Evolutionary conservation across 352 stramenopile genomes (phyloP).

Genomic region (Phytophthora idaei): DNA sequence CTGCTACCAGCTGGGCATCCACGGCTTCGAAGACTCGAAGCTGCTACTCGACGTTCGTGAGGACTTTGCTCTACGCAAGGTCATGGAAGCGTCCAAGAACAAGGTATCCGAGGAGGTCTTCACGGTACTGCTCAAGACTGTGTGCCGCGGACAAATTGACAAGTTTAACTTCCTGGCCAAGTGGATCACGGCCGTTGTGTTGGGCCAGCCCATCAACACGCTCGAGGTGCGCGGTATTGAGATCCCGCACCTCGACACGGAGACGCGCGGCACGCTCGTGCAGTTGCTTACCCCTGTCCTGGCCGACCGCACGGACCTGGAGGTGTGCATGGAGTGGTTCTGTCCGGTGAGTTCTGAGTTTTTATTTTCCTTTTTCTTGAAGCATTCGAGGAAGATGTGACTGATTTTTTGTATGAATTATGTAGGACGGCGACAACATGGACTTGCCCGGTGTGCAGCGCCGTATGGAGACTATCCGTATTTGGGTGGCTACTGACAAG

Average conservation of each 20-base stretch:
- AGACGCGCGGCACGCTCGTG: constrained; percentile 76
- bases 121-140: constrained; percentile 80
- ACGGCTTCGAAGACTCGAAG: constrained; percentile 85
- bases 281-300: constrained; percentile 82
- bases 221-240: constrained; percentile 85
- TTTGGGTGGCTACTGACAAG: constrained; percentile 89
- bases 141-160: constrained; percentile 84
- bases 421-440: constrained; percentile 70
- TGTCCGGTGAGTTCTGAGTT: constrained; percentile 57
- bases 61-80: constrained; percentile 81
- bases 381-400: constrained; percentile 12
- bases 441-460: constrained; percentile 58
- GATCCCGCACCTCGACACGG: constrained; percentile 76
- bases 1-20: constrained; percentile 85
- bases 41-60: constrained; percentile 78
- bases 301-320: constrained; percentile 79
- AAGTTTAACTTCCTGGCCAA: constrained; percentile 90
- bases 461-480: constrained; percentile 80
- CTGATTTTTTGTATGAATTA: constrained; percentile 15
- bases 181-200: constrained; percentile 85
- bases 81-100: constrained; percentile 77
- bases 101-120: constrained; percentile 86
- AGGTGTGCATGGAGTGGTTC: constrained; percentile 91
- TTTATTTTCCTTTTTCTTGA: constrained; percentile 12
- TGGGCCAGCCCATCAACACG: constrained; percentile 65